These are phyloP conservation scores for Penicillium steckii DNA, from an alignment of 495 filamentous ascomycete genomes.

Conservation along the genomic window DNA sequence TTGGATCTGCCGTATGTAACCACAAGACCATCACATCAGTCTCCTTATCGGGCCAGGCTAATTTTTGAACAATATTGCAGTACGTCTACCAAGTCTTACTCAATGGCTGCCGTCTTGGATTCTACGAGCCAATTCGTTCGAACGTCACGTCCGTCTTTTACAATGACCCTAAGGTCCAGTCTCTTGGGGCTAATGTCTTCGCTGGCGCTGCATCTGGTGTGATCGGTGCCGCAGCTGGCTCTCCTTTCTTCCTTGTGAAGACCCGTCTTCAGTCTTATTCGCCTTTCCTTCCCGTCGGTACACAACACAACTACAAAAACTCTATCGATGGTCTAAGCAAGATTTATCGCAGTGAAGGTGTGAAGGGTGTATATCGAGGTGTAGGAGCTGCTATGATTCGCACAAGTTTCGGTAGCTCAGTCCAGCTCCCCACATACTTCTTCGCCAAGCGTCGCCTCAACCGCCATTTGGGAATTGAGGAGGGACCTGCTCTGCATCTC, in stretches of 20 bases:
- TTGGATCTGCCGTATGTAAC: constrained; percentile 73
- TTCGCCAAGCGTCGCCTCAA: constrained; percentile 88
- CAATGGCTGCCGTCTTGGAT: constrained; percentile 93
- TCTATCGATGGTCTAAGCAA: constrained; percentile 76
- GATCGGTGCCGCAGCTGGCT: constrained; percentile 84
- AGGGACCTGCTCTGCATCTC: constrained; percentile 86
- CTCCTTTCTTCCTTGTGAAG: constrained; percentile 98
- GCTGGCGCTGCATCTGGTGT: constrained; percentile 85
- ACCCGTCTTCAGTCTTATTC: constrained; percentile 93
- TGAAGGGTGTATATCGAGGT: constrained; percentile 82
- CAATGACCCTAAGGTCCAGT: constrained; percentile 71
- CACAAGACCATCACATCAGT: background rate
- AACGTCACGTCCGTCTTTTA: constrained; percentile 64
- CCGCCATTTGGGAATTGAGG: constrained; percentile 80
- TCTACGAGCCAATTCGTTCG: constrained; percentile 92
- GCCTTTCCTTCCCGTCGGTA: constrained; percentile 91
- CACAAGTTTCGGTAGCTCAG: constrained; percentile 91
- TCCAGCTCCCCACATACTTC: constrained; percentile 97
- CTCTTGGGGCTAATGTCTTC: constrained; percentile 87
- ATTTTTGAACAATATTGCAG: constrained; percentile 30
- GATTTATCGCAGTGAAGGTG: constrained; percentile 75
- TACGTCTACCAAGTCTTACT: constrained; percentile 97
- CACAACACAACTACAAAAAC: constrained; percentile 89
- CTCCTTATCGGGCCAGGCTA: background rate
- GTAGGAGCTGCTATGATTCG: constrained; percentile 94